Conservation (phyloP, 805 yeast species). For the Kodamaea jinghongensis region DNA sequence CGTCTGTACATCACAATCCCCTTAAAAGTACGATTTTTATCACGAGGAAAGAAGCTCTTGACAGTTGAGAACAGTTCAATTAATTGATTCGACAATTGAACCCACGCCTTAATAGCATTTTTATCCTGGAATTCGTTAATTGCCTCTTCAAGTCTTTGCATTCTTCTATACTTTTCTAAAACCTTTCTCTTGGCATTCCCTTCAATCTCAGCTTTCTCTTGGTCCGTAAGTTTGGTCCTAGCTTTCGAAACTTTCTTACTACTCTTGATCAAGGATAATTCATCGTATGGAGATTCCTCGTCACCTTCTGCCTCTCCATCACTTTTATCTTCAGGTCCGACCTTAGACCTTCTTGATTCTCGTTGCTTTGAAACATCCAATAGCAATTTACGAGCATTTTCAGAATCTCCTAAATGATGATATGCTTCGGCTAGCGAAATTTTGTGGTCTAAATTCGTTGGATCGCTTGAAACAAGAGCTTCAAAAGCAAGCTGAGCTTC, state of each 20-base stretch:
- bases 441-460: constrained; percentile 67
- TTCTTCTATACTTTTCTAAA: constrained; percentile 51
- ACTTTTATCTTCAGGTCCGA: constrained; percentile 17
- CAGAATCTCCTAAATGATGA: constrained; percentile 60
- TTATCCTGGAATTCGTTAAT: constrained; percentile 38
- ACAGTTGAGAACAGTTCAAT: constrained; percentile 80
- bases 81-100: constrained; percentile 76
- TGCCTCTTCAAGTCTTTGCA: constrained; percentile 47
- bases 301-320: constrained; percentile 18
- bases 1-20: constrained; percentile 65
- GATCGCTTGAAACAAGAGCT: constrained; percentile 52
- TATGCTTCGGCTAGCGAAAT: constrained; percentile 80
- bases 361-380: constrained; percentile 49
- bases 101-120: constrained; percentile 76
- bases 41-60: constrained; percentile 74
- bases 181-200: constrained; percentile 57
- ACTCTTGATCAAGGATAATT: constrained; percentile 13
- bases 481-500: constrained; percentile 62
- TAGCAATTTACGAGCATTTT: constrained; percentile 52
- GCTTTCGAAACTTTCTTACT: constrained; percentile 9
- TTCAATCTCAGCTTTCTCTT: constrained; percentile 56
- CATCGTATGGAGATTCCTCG: constrained; percentile 4
- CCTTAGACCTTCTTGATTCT: constrained; percentile 11
- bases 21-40: constrained; percentile 64
- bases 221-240: constrained; percentile 27